These are phyloP conservation scores for Candida patagonica DNA, from an alignment of 805 yeast species.

Conservation along the genomic window DNA sequence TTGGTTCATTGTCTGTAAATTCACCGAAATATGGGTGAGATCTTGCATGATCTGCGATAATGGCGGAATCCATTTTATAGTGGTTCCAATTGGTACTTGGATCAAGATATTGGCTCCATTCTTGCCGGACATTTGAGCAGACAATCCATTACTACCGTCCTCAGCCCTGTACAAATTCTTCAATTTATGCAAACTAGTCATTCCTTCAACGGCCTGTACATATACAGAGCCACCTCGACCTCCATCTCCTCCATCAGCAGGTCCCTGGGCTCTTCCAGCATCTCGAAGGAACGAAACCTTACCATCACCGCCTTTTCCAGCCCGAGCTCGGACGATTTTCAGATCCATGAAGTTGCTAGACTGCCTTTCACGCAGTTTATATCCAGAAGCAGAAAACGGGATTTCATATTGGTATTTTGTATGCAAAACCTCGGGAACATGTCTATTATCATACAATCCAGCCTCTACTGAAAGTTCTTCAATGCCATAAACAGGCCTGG, in stretches of 20 bases:
- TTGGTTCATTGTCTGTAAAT: conserved; percentile 14
- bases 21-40: conserved; percentile 7
- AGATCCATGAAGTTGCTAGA: conserved; percentile 46
- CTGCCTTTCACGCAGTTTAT: conserved; percentile 11
- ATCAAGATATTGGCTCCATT: conserved; percentile 71
- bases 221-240: conserved; percentile 87
- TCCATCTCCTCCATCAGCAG: conserved; percentile 99
- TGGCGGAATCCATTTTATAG: conserved; percentile 75
- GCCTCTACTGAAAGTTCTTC: conserved; percentile 4
- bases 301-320: conserved; percentile 91
- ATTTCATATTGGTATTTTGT: conserved; percentile 9
- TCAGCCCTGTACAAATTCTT: conserved; percentile 61
- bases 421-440: conserved; percentile 2
- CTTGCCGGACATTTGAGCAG: conserved; percentile 78
- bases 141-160: conserved; percentile 62
- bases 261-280: conserved; percentile 76
- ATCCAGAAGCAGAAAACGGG: conserved; percentile 17
- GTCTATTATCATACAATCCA: background rate
- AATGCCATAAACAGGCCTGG: no score
- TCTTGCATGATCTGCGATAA: conserved; percentile 14
- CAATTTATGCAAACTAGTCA: conserved; percentile 63
- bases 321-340: conserved; percentile 50
- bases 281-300: conserved; percentile 78
- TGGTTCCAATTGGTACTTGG: conserved; percentile 88
- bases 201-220: conserved; percentile 66